A percentile compares a stretch with the other conserved stretches of the same genome.
Evolutionary conservation across 192 early-diverging fungal species (phyloP).

Genomic region (Umbelopsis sp.): DNA sequence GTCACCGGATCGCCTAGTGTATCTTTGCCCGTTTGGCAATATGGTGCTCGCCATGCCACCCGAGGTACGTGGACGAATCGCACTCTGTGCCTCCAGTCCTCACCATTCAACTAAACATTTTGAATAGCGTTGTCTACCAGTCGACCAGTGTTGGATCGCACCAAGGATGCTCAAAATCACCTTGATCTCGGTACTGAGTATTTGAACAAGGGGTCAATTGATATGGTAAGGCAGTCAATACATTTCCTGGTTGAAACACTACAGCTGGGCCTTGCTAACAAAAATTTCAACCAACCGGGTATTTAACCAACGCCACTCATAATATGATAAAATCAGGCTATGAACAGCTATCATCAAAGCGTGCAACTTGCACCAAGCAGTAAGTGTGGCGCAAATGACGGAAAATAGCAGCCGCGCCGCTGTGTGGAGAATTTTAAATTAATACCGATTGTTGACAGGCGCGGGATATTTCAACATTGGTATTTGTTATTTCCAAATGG

Average conservation of each 20-base stretch:
- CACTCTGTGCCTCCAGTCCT: too few species aligned
- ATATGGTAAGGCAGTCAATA: constrained; percentile 26
- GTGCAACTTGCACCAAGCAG: constrained; percentile 37
- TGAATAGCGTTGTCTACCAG: not conserved
- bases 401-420: not conserved
- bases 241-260: not conserved
- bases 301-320: not conserved
- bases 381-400: not conserved
- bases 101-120: not conserved
- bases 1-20: not conserved
- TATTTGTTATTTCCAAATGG: constrained; percentile 50
- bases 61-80: too few species aligned
- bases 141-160: constrained; percentile 1
- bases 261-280: too few species aligned
- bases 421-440: not conserved
- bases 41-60: too few species aligned
- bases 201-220: constrained; percentile 37
- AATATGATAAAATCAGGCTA: constrained; percentile 24
- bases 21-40: not conserved
- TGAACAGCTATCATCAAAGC: constrained; percentile 40
- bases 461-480: constrained; percentile 43
- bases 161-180: constrained; percentile 32
- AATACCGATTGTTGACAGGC: not conserved
- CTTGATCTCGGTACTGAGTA: constrained; percentile 33
- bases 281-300: too few species aligned